A percentile compares a stretch with the other conserved stretches of the same genome.
Evolutionary conservation across 345 rosid genomes (phyloP).

Genomic region (Eucalyptus curtisii): DNA sequence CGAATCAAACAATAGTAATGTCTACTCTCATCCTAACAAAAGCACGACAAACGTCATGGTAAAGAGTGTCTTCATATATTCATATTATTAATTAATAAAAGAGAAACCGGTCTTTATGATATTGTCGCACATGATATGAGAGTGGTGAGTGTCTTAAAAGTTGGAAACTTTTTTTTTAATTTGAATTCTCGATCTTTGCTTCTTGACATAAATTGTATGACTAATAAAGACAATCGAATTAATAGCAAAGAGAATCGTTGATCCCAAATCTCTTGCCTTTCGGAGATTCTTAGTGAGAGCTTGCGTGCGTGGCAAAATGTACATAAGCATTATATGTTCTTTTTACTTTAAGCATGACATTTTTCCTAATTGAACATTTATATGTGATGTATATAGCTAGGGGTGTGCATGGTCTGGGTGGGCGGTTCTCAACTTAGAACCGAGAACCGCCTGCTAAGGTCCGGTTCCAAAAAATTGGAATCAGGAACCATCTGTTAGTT

Average conservation of each 20-base stretch:
- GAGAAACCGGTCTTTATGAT: neutral
- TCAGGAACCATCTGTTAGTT: too few species aligned
- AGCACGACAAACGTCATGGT: neutral
- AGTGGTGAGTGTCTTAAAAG: neutral
- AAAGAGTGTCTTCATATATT: neutral
- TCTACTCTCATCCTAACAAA: neutral
- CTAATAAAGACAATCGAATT: neutral
- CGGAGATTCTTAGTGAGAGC: neutral
- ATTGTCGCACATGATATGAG: neutral
- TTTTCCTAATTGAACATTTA: neutral
- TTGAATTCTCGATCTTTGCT: neutral
- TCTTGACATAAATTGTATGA: neutral
- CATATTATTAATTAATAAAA: neutral
- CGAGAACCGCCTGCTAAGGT: too few species aligned
- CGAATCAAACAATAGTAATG: neutral
- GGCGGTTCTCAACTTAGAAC: too few species aligned
- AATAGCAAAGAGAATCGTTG: neutral
- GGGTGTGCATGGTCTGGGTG: too few species aligned
- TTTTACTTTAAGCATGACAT: neutral
- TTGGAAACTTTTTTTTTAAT: neutral
- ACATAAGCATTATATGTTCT: neutral
- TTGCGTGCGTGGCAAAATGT: neutral
- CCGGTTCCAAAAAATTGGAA: too few species aligned
- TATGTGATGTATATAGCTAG: neutral
- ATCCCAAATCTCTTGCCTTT: neutral